Evolutionary conservation across 352 stramenopile species (phyloP).

Genomic region (Albugo laibachii): DNA sequence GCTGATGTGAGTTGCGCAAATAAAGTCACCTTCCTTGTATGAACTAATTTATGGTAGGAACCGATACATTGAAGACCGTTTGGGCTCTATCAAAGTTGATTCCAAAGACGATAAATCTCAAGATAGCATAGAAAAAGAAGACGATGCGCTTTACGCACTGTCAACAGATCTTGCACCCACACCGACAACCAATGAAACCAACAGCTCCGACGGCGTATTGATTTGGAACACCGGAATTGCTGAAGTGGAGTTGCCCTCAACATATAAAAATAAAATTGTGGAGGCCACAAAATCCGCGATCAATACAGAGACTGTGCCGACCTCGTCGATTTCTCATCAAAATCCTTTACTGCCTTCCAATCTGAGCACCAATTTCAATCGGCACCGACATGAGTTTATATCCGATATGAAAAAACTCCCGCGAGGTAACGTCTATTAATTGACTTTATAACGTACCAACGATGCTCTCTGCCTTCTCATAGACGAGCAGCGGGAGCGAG

Average conservation of each 20-base stretch:
- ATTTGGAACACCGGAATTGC: slow-evolving; percentile 63
- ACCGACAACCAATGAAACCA: slow-evolving; percentile 7
- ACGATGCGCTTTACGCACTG: slow-evolving; percentile 47
- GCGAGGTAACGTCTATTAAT: slow-evolving; percentile 16
- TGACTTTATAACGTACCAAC: too few relatives aligned
- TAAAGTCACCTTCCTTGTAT: not conserved
- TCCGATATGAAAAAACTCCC: slow-evolving; percentile 42
- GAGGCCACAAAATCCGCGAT: slow-evolving; percentile 27
- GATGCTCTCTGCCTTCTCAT: not conserved
- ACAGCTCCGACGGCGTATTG: slow-evolving; percentile 31
- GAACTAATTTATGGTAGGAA: slow-evolving; percentile 17
- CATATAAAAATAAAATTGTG: slow-evolving; percentile 30
- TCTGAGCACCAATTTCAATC: slow-evolving; percentile 62
- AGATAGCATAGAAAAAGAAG: slow-evolving; percentile 9
- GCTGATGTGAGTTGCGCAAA: slow-evolving; percentile 22
- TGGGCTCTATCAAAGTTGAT: slow-evolving; percentile 21
- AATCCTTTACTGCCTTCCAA: slow-evolving; percentile 45
- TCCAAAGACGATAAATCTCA: slow-evolving; percentile 1
- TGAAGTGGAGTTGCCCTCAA: slow-evolving; percentile 43
- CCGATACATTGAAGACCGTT: slow-evolving; percentile 60
- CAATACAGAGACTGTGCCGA: slow-evolving; percentile 8
- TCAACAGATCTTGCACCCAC: slow-evolving; percentile 24
- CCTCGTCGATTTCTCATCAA: slow-evolving; percentile 11
- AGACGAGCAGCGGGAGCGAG: slow-evolving; percentile 52
- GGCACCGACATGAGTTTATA: slow-evolving; percentile 41